phyloP scores from a whole-genome alignment of 2,329 filamentous ascomycete species.

The Rasamsonia emersonii region DNA sequence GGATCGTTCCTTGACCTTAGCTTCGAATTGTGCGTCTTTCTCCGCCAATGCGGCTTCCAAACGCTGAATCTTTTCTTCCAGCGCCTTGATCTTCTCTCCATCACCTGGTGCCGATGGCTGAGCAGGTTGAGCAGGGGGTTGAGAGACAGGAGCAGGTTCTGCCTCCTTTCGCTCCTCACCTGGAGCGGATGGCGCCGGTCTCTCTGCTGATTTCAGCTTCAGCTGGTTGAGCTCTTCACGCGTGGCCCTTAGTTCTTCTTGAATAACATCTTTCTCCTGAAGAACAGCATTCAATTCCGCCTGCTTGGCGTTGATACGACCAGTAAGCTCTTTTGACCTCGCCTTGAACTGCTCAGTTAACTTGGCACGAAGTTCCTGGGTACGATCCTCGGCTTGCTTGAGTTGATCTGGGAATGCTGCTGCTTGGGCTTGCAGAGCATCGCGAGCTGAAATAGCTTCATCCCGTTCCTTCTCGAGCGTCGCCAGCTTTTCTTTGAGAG shows the following conservation, averaged over 20 bases:
- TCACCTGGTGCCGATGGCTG: conserved; percentile 20
- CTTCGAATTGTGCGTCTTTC: conserved; percentile 43
- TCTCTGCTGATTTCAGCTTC: conserved; percentile 46
- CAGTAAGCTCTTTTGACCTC: conserved; percentile 55
- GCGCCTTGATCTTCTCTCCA: conserved; percentile 50
- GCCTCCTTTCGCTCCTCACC: conserved; percentile 45
- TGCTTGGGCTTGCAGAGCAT: conserved; percentile 42
- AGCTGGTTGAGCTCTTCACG: conserved; percentile 47
- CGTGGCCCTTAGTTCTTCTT: conserved; percentile 56
- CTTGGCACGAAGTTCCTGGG: conserved; percentile 41
- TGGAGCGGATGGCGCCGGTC: conserved; percentile 26
- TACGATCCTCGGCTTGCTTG: conserved; percentile 37
- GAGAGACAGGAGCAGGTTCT: conserved; percentile 17
- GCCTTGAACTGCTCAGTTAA: conserved; percentile 46
- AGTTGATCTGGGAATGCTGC: conserved; percentile 41
- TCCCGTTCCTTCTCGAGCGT: conserved; percentile 58
- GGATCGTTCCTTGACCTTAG: conserved; percentile 38
- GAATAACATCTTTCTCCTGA: conserved; percentile 60
- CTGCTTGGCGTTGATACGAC: conserved; percentile 49
- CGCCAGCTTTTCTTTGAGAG: conserved; percentile 69
- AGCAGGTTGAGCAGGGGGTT: conserved; percentile 8
- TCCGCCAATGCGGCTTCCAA: conserved; percentile 45
- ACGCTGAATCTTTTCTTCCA: conserved; percentile 52
- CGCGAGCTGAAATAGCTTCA: conserved; percentile 50
- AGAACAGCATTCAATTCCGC: conserved; percentile 38